Evolutionary conservation across 208 protist genomes (phyloP), one percentile per base, ranked within the genome.

Genomic region (Crithidia fasciculata): DNA sequence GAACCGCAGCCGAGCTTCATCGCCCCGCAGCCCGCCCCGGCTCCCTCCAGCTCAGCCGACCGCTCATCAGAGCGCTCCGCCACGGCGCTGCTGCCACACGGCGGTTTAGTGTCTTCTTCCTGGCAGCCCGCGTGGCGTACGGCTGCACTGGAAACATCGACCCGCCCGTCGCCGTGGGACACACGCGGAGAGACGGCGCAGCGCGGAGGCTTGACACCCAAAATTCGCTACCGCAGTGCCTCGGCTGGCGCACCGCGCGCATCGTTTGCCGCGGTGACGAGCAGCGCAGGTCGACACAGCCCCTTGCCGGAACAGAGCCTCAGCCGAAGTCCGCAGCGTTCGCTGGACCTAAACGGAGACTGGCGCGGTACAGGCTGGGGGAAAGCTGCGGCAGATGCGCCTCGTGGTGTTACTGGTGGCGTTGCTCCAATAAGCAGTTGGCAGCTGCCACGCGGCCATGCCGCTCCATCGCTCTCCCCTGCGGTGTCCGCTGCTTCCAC

Each of bases 21-120:
- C 9, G 66, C 73, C 8, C 73, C 73, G 16, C 65, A 69, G 36
- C 73, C 73, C 7, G 60, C 53, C 8, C 66, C 73, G 18, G 72
- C 64, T 3, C 64, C 72, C 8, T 36, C 63, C 6, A 45, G 63
- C 63, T 69, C 63, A 5, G n/a, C 50, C 4, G 63, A 57, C 49
- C 50, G 10, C 8, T 69, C 63, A 2, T 4, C 41, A 3, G 52
- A 69, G 39, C 52, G 19, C 6, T 69, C 52, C 15, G 36, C 49
- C n/a, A 36, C 49, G 0, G 44, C 60, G 28, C 5, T 3, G 5
- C 0, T 43, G 9, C 1, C 52, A 59, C 28, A 5, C 15, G 50
- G 39, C 9, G 47, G 63, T 1, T 52, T 57, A 5, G 36, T 67
- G 37, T 49, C 64, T 6, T 16, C 65, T 53, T 18, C 36, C 50